These are phyloP conservation scores for Phytopythium kandeliae DNA, from an alignment of 352 stramenopile genomes.

Conservation along the genomic window DNA sequence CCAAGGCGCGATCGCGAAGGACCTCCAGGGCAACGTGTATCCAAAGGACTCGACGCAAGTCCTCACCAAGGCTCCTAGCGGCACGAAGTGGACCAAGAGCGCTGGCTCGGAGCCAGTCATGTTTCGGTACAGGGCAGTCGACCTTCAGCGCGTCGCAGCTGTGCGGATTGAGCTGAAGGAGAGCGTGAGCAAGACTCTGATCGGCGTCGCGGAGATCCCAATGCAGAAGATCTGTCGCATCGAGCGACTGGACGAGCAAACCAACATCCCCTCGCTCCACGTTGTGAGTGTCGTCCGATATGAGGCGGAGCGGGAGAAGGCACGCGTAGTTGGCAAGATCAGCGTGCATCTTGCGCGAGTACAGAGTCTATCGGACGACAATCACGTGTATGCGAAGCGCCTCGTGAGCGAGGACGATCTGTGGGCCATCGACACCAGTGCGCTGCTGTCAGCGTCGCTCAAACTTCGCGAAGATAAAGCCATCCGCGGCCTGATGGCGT, in stretches of 20 bases:
- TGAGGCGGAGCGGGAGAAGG: constrained; percentile 10
- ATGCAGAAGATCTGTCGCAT: constrained; percentile 18
- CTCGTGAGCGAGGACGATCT: constrained; percentile 24
- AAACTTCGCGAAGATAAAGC: constrained; percentile 34
- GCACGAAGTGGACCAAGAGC: constrained; percentile 4
- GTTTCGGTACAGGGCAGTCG: constrained; percentile 31
- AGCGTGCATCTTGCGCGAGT: constrained; percentile 25
- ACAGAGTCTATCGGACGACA: constrained; percentile 9
- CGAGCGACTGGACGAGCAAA: neutral
- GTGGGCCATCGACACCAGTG: constrained; percentile 43
- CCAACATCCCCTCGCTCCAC: neutral
- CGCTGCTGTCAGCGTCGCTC: constrained; percentile 39
- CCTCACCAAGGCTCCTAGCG: constrained; percentile 9
- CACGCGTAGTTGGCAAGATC: constrained; percentile 50
- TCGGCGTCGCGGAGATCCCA: constrained; percentile 34
- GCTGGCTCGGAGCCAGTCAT: constrained; percentile 4
- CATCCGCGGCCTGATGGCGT: constrained; percentile 33
- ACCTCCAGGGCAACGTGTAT: constrained; percentile 20
- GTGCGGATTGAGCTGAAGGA: constrained; percentile 28
- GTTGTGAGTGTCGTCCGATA: constrained; percentile 24
- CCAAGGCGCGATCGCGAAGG: constrained; percentile 36
- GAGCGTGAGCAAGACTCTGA: constrained; percentile 16
- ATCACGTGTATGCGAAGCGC: constrained; percentile 27
- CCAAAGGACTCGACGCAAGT: constrained; percentile 21
- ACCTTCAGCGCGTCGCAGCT: constrained; percentile 36